Base-by-base conservation (phyloP, 371 early-diverging fungal genomes). In the Rhizopus microsporus region DNA sequence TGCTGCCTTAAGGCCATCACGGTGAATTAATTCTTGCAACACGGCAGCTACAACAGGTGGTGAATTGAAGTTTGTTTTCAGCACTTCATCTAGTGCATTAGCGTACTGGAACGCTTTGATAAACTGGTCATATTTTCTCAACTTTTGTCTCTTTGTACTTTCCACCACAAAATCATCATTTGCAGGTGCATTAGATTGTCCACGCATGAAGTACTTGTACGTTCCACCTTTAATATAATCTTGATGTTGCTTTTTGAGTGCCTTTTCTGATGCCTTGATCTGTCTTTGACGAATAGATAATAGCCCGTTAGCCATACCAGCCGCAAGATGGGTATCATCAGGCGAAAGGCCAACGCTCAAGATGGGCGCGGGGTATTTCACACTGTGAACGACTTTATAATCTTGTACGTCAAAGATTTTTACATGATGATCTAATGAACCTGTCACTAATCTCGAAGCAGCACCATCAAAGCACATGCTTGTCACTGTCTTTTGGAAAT, bases 401-500 rank as follows among this genome's bases (percentile, higher is more conserved):
- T 88, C 88, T 66, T 86, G 83, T 35, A 93, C 80, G 67, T 92
- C 87, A 70, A 90, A 94, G 39, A 96, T 74, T 82, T 98, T 97
- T 67, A 98, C 93, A 53, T 95, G 94, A 59, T 93, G 94, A 78
- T 98, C 98, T 56, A 96, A 78, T 34, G 94, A 92, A 10, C 96
- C 97, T 1, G 94, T 88, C 39, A 97, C 75, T 51, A 98, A 77
- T 13, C 92, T 81, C 7, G 89, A 82, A 50, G 82, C 79, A 8
- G 81, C 72, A 45, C 85, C 85, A 77, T 96, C 93, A 55, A 97
- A 85, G 54, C 86, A 81, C 78, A 96, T 64, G 47, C 87, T 83
- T 5, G 96, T 98, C 58, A 97, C 87, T 9, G 94, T 93, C 84
- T 98, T 98, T 80, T 95, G 94, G 69, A 94, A 94, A 72, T 93